Base-by-base conservation (phyloP, 1,139 yeast species). In the Taphrina confusa region DNA sequence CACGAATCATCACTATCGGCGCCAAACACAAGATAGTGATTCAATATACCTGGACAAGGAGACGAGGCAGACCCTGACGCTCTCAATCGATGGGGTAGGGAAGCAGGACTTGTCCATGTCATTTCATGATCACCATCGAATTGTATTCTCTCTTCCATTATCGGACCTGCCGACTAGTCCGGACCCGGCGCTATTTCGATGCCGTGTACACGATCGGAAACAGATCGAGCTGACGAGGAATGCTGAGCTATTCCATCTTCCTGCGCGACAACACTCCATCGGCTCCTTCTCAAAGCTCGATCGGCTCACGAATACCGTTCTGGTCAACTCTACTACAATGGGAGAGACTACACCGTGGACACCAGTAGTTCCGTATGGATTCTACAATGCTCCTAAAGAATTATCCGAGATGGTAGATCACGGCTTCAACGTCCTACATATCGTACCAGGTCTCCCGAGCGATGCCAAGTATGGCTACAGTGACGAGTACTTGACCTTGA, bases 201-300 rank as follows among this genome's bases (percentile, higher is more conserved):
- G 33, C 33, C 12, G 11, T 9, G 33, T 30, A 9, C 9, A 9
- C 11, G 33, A 30, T 30, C 11, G 12, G 12, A 12, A 30, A 12
- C 11, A 9, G 12, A 30, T 12, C 9, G 33, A 9, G 12, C 9
- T 30, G 11, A 9, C 33, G 12, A 40, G 46, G 9, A 8, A 11
- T 5, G 25, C 27, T 20, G 12, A 40, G 27, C n/a, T 40, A 23
- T 40, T 8, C 14, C 25, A 40, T 20, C 25, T 40, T 11, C 46
- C 46, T 40, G n/a, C 46, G 6, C 46, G 46, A 5, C n/a, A 20
- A 8, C 23, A 40, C 8, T 6, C 11, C 22, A 8, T 8, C 8
- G 46, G 46, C 8, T 40, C 46, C 8, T 20, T 40, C 16, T 40
- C 46, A 6, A 40, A 40, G 14, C 8, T 40, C 8, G 46, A 40